Evolutionary conservation across 495 filamentous ascomycete species (phyloP).

Genomic region (Penicillium parvum): DNA sequence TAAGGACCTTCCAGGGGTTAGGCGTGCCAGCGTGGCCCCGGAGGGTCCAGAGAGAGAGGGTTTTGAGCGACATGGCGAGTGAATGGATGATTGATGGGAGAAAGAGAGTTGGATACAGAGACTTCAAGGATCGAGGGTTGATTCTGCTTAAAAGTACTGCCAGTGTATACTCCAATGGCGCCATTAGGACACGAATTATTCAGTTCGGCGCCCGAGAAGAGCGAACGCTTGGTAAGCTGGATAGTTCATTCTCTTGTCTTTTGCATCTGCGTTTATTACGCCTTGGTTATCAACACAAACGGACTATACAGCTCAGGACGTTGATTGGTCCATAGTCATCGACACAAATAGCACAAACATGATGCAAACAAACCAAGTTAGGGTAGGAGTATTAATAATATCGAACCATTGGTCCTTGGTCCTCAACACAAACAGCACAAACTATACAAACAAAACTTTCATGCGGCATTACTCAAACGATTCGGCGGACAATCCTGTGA

Average conservation of each 20-base stretch:
- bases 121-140: background rate
- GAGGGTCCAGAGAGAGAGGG: background rate
- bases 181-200: background rate
- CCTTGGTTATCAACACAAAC: slow-evolving; percentile 1
- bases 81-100: background rate
- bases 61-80: background rate
- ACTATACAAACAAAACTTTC: slow-evolving; percentile 2
- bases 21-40: slow-evolving; percentile 29
- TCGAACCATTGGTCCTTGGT: slow-evolving; percentile 1
- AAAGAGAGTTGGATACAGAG: background rate
- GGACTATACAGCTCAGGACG: background rate
- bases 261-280: background rate
- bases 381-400: background rate
- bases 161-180: background rate
- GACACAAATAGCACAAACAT: background rate
- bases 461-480: no score
- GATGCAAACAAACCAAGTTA: background rate
- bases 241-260: background rate
- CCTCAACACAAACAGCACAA: slow-evolving; percentile 3
- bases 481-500: no score
- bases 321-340: background rate
- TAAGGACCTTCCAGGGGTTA: slow-evolving; percentile 55
- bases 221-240: slow-evolving; percentile 3
- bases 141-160: background rate
- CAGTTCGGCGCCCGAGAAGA: slow-evolving; percentile 2